These are phyloP conservation scores for Annulohypoxylon stygium DNA, from an alignment of 495 filamentous ascomycete genomes.

Conservation along the genomic window DNA sequence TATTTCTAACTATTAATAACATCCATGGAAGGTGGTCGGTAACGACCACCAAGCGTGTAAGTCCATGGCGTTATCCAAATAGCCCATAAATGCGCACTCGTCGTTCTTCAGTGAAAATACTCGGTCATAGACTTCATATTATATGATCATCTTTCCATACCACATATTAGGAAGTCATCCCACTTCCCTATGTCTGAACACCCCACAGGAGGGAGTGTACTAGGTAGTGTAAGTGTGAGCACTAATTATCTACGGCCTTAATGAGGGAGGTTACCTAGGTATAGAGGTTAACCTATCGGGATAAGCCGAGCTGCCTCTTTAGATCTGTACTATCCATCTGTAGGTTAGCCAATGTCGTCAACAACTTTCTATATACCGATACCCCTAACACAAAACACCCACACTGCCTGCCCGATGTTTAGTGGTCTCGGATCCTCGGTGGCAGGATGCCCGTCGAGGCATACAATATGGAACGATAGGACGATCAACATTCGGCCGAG, in stretches of 20 bases:
- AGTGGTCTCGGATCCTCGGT: not conserved
- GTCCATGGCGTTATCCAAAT: not conserved
- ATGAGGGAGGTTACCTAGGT: not conserved
- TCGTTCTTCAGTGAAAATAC: not conserved
- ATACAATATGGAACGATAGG: not conserved
- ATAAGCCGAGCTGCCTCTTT: conserved; percentile 9
- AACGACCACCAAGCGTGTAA: not conserved
- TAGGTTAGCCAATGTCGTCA: not conserved
- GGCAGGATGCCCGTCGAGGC: not conserved
- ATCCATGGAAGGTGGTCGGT: not conserved
- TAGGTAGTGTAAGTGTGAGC: not conserved
- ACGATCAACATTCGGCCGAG: not conserved
- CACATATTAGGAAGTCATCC: not conserved
- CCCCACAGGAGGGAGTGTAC: not conserved
- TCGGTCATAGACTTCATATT: not conserved
- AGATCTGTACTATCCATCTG: not conserved
- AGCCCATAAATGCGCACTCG: not conserved
- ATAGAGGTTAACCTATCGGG: conserved; percentile 6
- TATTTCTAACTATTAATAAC: conserved; percentile 1
- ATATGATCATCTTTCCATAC: not conserved
- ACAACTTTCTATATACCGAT: not conserved
- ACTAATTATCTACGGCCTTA: not conserved
- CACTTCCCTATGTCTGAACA: not conserved
- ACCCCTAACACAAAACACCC: not conserved
- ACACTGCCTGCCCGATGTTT: not conserved